Evolutionary conservation across 2,329 filamentous ascomycete species (phyloP).

Genomic region (Eutypella sp.): DNA sequence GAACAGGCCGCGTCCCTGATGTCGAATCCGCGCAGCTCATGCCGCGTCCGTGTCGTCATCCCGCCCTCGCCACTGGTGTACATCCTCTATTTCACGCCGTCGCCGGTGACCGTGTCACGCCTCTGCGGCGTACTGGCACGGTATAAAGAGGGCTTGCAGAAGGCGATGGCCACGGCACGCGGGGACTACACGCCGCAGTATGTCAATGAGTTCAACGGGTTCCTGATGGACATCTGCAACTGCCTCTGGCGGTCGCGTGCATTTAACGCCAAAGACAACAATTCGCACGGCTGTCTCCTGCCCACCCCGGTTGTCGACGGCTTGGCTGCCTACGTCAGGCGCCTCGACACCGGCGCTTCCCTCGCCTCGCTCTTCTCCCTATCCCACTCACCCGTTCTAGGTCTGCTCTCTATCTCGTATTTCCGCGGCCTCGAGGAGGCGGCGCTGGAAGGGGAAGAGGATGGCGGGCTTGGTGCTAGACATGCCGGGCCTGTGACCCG

Average conservation of each 20-base stretch:
- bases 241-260: constrained; percentile 73
- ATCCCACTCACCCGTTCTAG: constrained; percentile 54
- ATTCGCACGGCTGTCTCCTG: constrained; percentile 52
- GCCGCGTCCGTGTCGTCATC: constrained; percentile 59
- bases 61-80: constrained; percentile 67
- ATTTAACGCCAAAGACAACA: constrained; percentile 60
- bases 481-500: constrained; percentile 69
- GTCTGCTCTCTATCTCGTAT: constrained; percentile 49
- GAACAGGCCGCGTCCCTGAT: constrained; percentile 55
- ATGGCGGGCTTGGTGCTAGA: constrained; percentile 38
- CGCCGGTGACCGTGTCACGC: constrained; percentile 59
- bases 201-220: constrained; percentile 72
- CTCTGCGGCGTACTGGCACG: constrained; percentile 63
- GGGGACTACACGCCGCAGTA: constrained; percentile 51
- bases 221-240: constrained; percentile 84
- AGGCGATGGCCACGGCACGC: constrained; percentile 23
- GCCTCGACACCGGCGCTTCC: constrained; percentile 41
- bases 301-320: constrained; percentile 37
- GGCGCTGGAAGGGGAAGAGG: constrained; percentile 34
- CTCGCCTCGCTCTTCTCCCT: constrained; percentile 51
- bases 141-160: constrained; percentile 72
- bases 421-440: constrained; percentile 55
- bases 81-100: constrained; percentile 61
- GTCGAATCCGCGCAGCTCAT: constrained; percentile 44
- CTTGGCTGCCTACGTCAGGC: constrained; percentile 44